A percentile compares a stretch with the other conserved stretches of the same genome.
Conservation (phyloP, 2,329 filamentous ascomycete species). For the Nothomitra cinnamomea region DNA sequence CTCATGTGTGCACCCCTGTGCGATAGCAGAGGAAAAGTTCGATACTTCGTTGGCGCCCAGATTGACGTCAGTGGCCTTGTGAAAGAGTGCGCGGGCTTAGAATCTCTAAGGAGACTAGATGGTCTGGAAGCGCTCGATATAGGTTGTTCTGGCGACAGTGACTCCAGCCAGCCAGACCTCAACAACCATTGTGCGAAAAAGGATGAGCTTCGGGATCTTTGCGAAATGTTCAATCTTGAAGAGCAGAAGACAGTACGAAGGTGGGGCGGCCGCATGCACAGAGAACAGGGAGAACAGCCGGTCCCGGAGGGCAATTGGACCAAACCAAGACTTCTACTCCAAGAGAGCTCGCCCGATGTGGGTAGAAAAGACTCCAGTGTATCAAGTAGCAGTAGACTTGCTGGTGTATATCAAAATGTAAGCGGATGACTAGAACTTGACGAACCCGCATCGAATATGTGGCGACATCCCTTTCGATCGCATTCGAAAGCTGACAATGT, state of each 20-base stretch:
- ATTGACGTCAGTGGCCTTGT: constrained; percentile 54
- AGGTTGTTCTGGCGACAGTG: constrained; percentile 15
- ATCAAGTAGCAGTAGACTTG: constrained; percentile 23
- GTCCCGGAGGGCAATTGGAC: constrained; percentile 16
- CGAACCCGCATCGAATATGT: constrained; percentile 1
- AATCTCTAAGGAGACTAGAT: constrained; percentile 36
- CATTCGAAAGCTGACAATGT: not conserved
- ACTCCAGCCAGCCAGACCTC: constrained; percentile 9
- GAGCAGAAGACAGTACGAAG: constrained; percentile 49
- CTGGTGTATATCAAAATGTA: constrained; percentile 41
- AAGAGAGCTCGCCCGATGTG: constrained; percentile 21
- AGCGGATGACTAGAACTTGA: constrained; percentile 14
- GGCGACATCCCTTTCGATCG: not conserved
- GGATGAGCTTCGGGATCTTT: constrained; percentile 47
- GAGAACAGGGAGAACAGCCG: constrained; percentile 32
- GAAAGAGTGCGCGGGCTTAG: constrained; percentile 47
- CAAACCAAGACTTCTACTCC: constrained; percentile 30
- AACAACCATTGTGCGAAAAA: constrained; percentile 21
- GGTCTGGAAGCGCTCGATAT: constrained; percentile 18
- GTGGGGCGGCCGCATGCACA: constrained; percentile 47
- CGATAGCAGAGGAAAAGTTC: constrained; percentile 46
- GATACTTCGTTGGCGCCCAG: constrained; percentile 57
- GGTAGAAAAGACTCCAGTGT: not conserved
- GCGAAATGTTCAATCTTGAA: constrained; percentile 49
- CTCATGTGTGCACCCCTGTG: constrained; percentile 56